Evolutionary conservation across 306 rosid genomes (phyloP).

Genomic region (Castanea mollissima): DNA sequence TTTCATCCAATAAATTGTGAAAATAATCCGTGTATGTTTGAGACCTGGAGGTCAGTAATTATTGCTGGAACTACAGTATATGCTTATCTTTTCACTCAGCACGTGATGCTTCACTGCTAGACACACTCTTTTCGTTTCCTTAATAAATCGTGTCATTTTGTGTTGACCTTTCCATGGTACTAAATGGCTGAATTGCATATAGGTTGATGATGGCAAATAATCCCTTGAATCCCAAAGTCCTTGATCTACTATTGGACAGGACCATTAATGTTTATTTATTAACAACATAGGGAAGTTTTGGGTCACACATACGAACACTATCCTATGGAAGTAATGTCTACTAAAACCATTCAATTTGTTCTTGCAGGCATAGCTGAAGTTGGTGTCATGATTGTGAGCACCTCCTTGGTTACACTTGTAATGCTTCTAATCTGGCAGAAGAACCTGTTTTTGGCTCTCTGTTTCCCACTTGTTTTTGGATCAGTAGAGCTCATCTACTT

Average conservation of each 20-base stretch:
- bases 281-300: background rate
- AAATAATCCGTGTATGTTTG: background rate
- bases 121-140: background rate
- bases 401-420: constrained; percentile 81
- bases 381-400: constrained; percentile 95
- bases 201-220: background rate
- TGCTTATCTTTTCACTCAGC: background rate
- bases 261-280: background rate
- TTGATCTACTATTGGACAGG: background rate
- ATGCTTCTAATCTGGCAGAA: constrained; percentile 97
- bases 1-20: constrained; percentile 2
- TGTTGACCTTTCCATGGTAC: background rate
- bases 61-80: background rate
- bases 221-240: constrained; percentile 6
- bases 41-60: background rate
- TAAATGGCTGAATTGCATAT: background rate
- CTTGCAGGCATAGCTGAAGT: constrained; percentile 96
- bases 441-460: constrained; percentile 69
- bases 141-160: background rate
- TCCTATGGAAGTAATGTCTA: constrained; percentile 1
- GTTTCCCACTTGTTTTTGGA: constrained; percentile 74
- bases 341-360: constrained; percentile 25
- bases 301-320: background rate
- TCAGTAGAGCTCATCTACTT: constrained; percentile 77
- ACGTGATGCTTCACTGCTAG: background rate